Percentiles rank a stretch among this genome's conserved stretches.
Conservation (phyloP, 1,284 basidiomycete species). For the Boletus semigastroideus region DNA sequence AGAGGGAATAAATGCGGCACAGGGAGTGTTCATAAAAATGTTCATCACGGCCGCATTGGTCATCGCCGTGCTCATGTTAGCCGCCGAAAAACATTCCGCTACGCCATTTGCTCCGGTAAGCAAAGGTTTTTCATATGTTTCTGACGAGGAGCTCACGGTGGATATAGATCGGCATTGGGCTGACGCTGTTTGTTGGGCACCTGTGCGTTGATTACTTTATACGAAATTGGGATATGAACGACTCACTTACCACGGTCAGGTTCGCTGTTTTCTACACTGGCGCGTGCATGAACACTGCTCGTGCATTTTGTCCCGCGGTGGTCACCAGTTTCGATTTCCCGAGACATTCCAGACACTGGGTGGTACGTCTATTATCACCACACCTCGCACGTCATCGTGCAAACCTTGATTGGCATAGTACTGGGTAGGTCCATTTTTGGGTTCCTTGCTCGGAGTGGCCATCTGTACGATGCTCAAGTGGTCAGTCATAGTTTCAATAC, state of each 20-base stretch:
- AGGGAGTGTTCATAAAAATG: constrained; percentile 74
- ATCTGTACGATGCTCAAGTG: constrained; percentile 61
- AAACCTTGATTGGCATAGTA: constrained; percentile 36
- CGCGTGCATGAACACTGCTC: constrained; percentile 68
- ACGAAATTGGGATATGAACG: background rate
- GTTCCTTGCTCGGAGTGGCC: constrained; percentile 54
- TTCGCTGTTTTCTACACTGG: constrained; percentile 58
- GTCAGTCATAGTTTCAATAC: constrained; percentile 36
- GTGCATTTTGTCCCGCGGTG: constrained; percentile 74
- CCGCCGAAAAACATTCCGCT: constrained; percentile 64
- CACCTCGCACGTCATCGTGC: background rate
- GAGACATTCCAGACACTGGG: constrained; percentile 53
- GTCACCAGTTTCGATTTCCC: constrained; percentile 54
- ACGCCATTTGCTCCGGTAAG: constrained; percentile 73
- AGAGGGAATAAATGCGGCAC: constrained; percentile 45
- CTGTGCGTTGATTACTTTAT: constrained; percentile 42
- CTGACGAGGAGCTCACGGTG: background rate
- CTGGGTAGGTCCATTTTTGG: constrained; percentile 64
- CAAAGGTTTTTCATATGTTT: constrained; percentile 19
- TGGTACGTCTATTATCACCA: constrained; percentile 40
- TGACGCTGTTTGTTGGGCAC: constrained; percentile 67
- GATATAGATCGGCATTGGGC: constrained; percentile 64
- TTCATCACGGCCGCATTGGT: constrained; percentile 62
- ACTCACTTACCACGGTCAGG: constrained; percentile 25
- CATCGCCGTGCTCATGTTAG: constrained; percentile 64